These are phyloP conservation scores for Ananas comosus DNA, from an alignment of 176 grass and related monocot species.

Conservation along the genomic window DNA sequence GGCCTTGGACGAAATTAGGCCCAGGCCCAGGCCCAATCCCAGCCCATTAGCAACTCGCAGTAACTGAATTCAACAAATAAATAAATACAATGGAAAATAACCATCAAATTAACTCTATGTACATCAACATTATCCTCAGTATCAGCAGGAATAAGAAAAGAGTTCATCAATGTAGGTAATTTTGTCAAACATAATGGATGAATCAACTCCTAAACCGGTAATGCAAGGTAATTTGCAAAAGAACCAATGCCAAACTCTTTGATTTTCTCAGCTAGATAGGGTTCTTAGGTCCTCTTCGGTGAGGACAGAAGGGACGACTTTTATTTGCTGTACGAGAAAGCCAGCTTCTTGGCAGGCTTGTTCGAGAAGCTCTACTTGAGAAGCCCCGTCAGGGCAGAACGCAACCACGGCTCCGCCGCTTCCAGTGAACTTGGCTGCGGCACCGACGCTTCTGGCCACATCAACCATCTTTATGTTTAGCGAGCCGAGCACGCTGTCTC, in stretches of 20 bases:
- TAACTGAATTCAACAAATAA: no score
- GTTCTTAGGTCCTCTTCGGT: slow-evolving; percentile 25
- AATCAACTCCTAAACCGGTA: no score
- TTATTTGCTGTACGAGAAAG: slow-evolving; percentile 39
- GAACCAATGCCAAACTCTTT: not conserved
- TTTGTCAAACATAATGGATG: no score
- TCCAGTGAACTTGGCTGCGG: slow-evolving; percentile 62
- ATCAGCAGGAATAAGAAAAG: no score
- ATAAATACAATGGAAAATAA: no score
- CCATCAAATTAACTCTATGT: no score
- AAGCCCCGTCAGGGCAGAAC: slow-evolving; percentile 36
- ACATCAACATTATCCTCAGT: no score
- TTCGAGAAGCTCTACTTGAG: slow-evolving; percentile 33
- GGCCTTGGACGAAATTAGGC: no score
- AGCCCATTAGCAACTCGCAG: no score
- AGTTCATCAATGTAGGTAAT: no score
- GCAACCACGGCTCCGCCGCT: slow-evolving; percentile 65
- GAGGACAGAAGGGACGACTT: slow-evolving; percentile 33
- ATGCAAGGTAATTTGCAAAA: no score
- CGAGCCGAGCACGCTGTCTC: slow-evolving; percentile 51
- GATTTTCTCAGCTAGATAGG: slow-evolving; percentile 11
- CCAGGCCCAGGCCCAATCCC: no score
- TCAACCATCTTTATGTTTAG: slow-evolving; percentile 83
- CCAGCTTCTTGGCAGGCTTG: slow-evolving; percentile 34
- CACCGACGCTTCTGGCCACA: slow-evolving; percentile 48